Conservation (phyloP, 202 grass and related monocot genomes). For the Panicum hallii region DNA sequence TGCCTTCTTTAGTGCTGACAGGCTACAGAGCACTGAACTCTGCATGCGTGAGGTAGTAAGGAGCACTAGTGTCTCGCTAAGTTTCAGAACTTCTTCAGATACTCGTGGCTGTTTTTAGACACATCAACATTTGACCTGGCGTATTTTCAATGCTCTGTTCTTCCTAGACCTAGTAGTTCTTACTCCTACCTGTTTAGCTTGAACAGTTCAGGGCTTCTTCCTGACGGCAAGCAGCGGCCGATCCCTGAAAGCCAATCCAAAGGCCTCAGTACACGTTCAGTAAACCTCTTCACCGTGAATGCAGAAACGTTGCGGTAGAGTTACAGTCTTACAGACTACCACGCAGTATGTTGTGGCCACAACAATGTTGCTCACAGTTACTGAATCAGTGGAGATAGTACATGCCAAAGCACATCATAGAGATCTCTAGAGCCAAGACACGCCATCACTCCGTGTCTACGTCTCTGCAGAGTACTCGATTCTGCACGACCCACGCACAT, state of each 20-base stretch:
- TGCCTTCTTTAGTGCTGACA: too few relatives aligned
- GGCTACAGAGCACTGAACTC: background rate
- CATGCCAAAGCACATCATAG: background rate
- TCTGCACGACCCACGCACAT: background rate
- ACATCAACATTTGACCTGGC: background rate
- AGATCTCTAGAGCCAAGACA: background rate
- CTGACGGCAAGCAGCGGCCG: background rate
- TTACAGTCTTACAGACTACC: background rate
- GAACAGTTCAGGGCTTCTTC: too few relatives aligned
- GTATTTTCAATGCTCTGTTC: too few relatives aligned
- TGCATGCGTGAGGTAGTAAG: background rate
- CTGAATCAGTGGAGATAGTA: background rate
- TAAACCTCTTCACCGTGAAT: background rate
- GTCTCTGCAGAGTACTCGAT: background rate
- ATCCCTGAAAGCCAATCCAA: background rate
- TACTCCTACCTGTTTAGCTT: too few relatives aligned
- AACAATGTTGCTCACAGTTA: background rate
- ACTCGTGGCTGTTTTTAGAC: background rate
- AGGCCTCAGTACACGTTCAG: background rate
- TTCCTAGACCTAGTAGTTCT: too few relatives aligned
- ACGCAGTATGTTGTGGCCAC: background rate
- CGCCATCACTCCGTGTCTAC: conserved; percentile 11
- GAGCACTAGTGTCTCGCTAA: background rate
- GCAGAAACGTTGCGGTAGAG: background rate
- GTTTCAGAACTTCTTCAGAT: background rate